These are phyloP conservation scores for Parasarocladium wereldwijsianum DNA, from an alignment of 2,329 filamentous ascomycete species.

Conservation along the genomic window DNA sequence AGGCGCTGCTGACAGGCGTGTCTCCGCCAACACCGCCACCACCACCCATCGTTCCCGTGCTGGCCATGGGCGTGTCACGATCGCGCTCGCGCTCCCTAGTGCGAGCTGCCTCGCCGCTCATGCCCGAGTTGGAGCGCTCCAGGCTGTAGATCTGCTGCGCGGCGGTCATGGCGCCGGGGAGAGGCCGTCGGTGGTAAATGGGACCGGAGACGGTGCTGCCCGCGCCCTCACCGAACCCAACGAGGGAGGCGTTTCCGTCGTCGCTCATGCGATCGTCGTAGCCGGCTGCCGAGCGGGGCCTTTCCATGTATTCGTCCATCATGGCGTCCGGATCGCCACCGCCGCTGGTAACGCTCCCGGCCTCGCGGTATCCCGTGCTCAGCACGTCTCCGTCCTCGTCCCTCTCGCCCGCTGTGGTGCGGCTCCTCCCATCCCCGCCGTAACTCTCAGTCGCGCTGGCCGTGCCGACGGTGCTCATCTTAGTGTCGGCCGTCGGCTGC, in stretches of 20 bases:
- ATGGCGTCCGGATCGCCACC: conserved; percentile 22
- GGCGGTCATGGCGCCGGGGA: conserved; percentile 23
- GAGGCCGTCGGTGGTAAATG: conserved; percentile 43
- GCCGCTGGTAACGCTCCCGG: conserved; percentile 42
- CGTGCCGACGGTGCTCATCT: conserved; percentile 81
- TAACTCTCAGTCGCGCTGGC: conserved; percentile 75
- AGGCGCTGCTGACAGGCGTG: conserved; percentile 29
- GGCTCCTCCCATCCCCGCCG: conserved; percentile 26
- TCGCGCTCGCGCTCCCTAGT: too few relatives aligned
- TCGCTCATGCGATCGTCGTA: conserved; percentile 68
- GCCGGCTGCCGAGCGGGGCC: conserved; percentile 31
- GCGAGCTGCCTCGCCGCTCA: conserved; percentile 29
- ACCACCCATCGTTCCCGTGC: too few relatives aligned
- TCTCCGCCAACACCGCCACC: too few relatives aligned
- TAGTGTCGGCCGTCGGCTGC: conserved; percentile 52
- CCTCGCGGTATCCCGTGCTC: conserved; percentile 44
- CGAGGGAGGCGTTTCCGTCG: conserved; percentile 68
- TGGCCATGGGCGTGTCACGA: conserved; percentile 16
- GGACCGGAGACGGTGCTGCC: conserved; percentile 73
- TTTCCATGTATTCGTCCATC: conserved; percentile 40
- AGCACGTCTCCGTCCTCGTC: conserved; percentile 60
- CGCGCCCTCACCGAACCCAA: conserved; percentile 86
- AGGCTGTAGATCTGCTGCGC: conserved; percentile 24
- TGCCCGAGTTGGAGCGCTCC: conserved; percentile 35
- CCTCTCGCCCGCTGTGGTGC: conserved; percentile 37